Evolutionary conservation across 768 basidiomycete genomes (phyloP).

Genomic region (Lactifluus hygrophoroides): DNA sequence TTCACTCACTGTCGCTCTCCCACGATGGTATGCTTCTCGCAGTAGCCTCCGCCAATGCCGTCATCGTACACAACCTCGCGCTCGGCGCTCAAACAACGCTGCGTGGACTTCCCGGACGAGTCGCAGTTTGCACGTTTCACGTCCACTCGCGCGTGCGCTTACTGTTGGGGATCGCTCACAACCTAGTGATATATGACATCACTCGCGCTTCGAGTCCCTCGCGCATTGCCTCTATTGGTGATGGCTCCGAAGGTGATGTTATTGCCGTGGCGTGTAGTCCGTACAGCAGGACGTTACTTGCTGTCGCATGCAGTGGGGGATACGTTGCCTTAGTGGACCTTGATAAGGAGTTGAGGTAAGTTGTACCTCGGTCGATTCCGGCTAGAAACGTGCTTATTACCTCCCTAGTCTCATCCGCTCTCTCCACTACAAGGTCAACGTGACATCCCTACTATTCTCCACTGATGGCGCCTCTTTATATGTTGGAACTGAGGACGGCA

Average conservation of each 20-base stretch:
- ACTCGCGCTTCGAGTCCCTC: constrained; percentile 46
- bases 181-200: constrained; percentile 55
- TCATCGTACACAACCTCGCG: constrained; percentile 53
- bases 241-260: constrained; percentile 39
- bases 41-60: constrained; percentile 41
- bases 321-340: constrained; percentile 55
- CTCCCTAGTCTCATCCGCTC: constrained; percentile 47
- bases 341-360: constrained; percentile 70
- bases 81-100: constrained; percentile 46
- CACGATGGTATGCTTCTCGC: constrained; percentile 51
- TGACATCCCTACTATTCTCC: constrained; percentile 61
- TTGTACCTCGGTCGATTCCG: constrained; percentile 19
- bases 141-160: constrained; percentile 53
- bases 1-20: constrained; percentile 51
- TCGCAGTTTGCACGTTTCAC: constrained; percentile 52
- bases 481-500: constrained; percentile 55
- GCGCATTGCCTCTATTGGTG: constrained; percentile 43
- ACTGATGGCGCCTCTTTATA: constrained; percentile 61
- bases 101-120: constrained; percentile 41
- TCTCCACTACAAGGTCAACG: constrained; percentile 40
- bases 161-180: constrained; percentile 43
- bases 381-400: not conserved
- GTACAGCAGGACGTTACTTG: constrained; percentile 67
- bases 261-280: constrained; percentile 55
- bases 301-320: constrained; percentile 47